phyloP scores from a whole-genome alignment of 1,139 yeast genomes.

The Saccharomyces hybrid region DNA sequence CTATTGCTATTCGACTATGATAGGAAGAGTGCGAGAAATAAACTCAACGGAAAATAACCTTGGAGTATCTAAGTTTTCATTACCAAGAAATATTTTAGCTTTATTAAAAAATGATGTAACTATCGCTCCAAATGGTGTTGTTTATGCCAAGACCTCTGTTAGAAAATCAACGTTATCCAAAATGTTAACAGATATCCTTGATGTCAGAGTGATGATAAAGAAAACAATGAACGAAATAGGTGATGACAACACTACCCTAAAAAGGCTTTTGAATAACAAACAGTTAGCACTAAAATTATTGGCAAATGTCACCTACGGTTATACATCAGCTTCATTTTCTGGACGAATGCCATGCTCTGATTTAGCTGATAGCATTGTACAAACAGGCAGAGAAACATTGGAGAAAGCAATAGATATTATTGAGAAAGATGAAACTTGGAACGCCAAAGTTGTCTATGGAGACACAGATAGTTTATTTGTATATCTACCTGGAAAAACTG shows the following conservation, averaged over 20 bases:
- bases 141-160: slow-evolving; percentile 58
- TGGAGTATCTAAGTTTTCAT: slow-evolving; percentile 45
- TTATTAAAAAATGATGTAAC: slow-evolving; percentile 47
- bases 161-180: slow-evolving; percentile 71
- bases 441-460: slow-evolving; percentile 92
- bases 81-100: slow-evolving; percentile 53
- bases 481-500: slow-evolving; percentile 75
- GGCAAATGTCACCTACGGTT: slow-evolving; percentile 95
- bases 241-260: slow-evolving; percentile 33
- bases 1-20: slow-evolving; percentile 79
- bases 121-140: slow-evolving; percentile 81
- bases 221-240: slow-evolving; percentile 53
- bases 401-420: slow-evolving; percentile 63
- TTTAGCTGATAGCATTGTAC: slow-evolving; percentile 88
- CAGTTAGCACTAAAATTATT: slow-evolving; percentile 83
- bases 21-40: slow-evolving; percentile 61
- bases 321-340: slow-evolving; percentile 87
- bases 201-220: slow-evolving; percentile 72
- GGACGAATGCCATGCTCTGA: slow-evolving; percentile 98
- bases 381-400: slow-evolving; percentile 80
- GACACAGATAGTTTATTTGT: slow-evolving; percentile 94
- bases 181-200: slow-evolving; percentile 77
- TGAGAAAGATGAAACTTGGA: slow-evolving; percentile 54
- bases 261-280: slow-evolving; percentile 59
- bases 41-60: slow-evolving; percentile 42